Evolutionary conservation across 495 filamentous ascomycete species (phyloP), one percentile per base, ranked within the genome.

Genomic region (Rusavskia elegans): DNA sequence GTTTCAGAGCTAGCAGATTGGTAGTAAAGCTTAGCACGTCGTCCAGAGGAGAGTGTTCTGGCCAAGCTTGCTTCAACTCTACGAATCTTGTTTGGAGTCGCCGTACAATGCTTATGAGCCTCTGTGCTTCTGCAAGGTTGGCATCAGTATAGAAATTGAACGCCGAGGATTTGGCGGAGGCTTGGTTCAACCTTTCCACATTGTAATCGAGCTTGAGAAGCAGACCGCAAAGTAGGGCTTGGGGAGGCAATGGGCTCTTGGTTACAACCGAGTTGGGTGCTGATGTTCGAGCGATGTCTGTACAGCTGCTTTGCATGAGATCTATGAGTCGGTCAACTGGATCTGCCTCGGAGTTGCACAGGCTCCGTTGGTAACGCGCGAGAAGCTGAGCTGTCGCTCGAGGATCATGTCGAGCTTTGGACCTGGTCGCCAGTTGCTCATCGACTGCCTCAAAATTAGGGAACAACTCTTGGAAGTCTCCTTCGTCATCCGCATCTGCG

Each of bases 71-170:
- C 61, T 83, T 78, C 17, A 96, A 76, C 45, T 85, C 75, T 10
- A 68, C 64, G 63, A 95, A 90, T 8, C 84, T 80, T 53, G 68
- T 61, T 56, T 81, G 80, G 39, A 86, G 75, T 20, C 77, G 71
- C 53, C 79, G 73, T 23, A 87, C 70, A 9, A 95, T 66, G 7
- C 51, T 60, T 6, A 88, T 73, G 4, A 95, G 69, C 52, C 78
- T 86, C 46, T 79, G 77, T 3, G 82, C 79, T 68, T 97, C 85
- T 2, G 61, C 60, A 16, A 86, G 64, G 57, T 95, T 94, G 8
- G 80, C 61, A 60, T 93, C 82, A 1, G 75, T 82, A 64, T 97
- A 98, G 68, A 97, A 94, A 64, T 94, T 93, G 67, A 89, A 93
- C 13, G 69, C 64, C 42, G 70, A 59, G 60, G 62, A 20, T 50